These are phyloP conservation scores for Ceratocystis diversiconidia DNA, from an alignment of 2,329 filamentous ascomycete genomes.

Conservation along the genomic window DNA sequence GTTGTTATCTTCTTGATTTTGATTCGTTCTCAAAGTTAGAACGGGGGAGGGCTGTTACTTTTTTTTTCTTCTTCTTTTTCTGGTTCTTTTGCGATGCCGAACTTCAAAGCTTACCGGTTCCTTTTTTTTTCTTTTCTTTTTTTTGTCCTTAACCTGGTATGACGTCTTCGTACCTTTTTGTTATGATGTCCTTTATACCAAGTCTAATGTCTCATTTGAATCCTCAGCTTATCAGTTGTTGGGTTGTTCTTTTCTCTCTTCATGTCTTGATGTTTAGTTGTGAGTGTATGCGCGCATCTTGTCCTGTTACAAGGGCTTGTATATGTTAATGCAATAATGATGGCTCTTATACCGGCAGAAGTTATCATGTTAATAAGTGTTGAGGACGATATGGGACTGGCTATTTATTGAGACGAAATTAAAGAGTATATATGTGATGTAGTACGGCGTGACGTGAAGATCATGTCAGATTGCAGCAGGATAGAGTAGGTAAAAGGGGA, in stretches of 20 bases:
- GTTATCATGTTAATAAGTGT: background rate
- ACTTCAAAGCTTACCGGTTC: background rate
- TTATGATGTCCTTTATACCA: constrained; percentile 5
- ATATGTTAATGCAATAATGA: no score
- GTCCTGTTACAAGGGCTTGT: no score
- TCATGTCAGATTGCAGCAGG: background rate
- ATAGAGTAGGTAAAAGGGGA: background rate
- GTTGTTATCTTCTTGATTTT: constrained; percentile 10
- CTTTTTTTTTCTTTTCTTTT: background rate
- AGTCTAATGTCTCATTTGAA: constrained; percentile 6
- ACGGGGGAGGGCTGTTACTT: background rate
- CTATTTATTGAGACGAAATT: no score
- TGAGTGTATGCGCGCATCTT: background rate
- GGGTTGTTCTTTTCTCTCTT: background rate
- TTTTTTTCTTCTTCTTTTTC: background rate
- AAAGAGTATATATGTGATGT: background rate
- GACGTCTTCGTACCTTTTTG: background rate
- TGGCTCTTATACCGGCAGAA: no score
- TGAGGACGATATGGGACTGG: background rate
- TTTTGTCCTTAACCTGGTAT: background rate
- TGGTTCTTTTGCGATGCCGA: background rate
- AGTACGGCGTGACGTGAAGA: background rate
- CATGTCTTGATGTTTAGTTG: background rate
- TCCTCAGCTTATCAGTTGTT: constrained; percentile 1
- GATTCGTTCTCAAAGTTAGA: background rate